phyloP scores from a whole-genome alignment of 148 eudicot species.

The Silene latifolia region DNA sequence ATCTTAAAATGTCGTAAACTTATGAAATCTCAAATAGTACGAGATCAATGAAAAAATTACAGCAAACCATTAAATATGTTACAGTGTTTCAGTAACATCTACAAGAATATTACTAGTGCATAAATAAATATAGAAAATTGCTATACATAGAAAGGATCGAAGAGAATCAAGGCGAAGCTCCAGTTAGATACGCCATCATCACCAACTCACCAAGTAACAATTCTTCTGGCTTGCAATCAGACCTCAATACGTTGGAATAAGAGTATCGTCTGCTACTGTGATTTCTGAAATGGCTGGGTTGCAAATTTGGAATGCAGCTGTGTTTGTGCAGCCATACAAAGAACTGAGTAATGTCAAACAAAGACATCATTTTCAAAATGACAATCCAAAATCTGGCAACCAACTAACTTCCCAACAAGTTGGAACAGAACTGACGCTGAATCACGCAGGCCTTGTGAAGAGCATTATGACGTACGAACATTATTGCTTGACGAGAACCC shows the following conservation, averaged over 20 bases:
- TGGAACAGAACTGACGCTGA: neutral
- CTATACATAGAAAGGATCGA: neutral
- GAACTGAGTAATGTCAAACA: neutral
- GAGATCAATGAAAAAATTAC: too few species aligned
- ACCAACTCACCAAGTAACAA: neutral
- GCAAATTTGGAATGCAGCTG: neutral
- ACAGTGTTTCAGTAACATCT: neutral
- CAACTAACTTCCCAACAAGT: constrained; percentile 1
- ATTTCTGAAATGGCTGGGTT: neutral
- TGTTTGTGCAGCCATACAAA: neutral
- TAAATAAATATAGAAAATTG: neutral
- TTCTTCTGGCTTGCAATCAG: neutral
- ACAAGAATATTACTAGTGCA: neutral
- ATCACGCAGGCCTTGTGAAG: neutral
- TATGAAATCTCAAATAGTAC: neutral
- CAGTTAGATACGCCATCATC: neutral
- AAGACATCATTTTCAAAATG: neutral
- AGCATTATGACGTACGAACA: neutral
- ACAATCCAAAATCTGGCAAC: neutral
- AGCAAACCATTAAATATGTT: too few species aligned
- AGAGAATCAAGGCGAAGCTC: neutral
- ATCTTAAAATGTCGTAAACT: neutral
- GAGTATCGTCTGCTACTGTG: neutral
- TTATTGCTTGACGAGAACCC: neutral
- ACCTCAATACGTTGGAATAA: too few species aligned